These are phyloP conservation scores for Bisporella sp. DNA, from an alignment of 2,329 filamentous ascomycete genomes.

Conservation along the genomic window DNA sequence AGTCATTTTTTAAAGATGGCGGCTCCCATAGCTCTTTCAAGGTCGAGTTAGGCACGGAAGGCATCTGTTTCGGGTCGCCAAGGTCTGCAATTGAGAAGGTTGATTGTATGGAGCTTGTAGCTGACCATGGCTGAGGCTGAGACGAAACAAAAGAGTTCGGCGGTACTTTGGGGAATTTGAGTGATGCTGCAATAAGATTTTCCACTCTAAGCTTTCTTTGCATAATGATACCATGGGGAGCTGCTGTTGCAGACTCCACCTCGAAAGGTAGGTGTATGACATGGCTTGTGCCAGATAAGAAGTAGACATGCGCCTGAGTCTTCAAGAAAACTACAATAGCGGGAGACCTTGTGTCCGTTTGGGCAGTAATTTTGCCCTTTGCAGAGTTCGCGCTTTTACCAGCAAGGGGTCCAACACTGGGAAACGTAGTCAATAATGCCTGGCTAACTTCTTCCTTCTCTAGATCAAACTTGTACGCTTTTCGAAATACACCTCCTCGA, in stretches of 20 bases:
- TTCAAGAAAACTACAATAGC: constrained; percentile 88
- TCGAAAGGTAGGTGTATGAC: constrained; percentile 92
- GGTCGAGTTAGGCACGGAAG: constrained; percentile 44
- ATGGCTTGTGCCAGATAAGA: constrained; percentile 80
- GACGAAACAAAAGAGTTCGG: constrained; percentile 79
- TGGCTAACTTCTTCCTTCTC: constrained; percentile 85
- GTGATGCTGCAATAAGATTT: constrained; percentile 41
- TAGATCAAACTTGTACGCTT: constrained; percentile 77
- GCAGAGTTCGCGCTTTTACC: background rate
- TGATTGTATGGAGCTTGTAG: constrained; percentile 40
- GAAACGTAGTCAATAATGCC: constrained; percentile 79
- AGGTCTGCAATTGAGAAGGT: constrained; percentile 51
- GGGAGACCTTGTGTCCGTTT: constrained; percentile 35
- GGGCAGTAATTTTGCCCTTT: constrained; percentile 13
- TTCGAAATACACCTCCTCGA: constrained; percentile 74
- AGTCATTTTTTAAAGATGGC: constrained; percentile 44
- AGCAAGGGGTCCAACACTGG: constrained; percentile 28
- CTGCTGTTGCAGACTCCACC: constrained; percentile 78
- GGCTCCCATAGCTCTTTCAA: constrained; percentile 52
- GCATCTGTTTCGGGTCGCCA: constrained; percentile 47
- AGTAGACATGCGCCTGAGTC: constrained; percentile 90
- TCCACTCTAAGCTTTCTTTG: constrained; percentile 65
- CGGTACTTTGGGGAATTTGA: constrained; percentile 57
- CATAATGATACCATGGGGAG: constrained; percentile 75
- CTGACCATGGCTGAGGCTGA: constrained; percentile 48